Base-by-base conservation (phyloP, 768 basidiomycete genomes). In the Fistulinella prunicolor region DNA sequence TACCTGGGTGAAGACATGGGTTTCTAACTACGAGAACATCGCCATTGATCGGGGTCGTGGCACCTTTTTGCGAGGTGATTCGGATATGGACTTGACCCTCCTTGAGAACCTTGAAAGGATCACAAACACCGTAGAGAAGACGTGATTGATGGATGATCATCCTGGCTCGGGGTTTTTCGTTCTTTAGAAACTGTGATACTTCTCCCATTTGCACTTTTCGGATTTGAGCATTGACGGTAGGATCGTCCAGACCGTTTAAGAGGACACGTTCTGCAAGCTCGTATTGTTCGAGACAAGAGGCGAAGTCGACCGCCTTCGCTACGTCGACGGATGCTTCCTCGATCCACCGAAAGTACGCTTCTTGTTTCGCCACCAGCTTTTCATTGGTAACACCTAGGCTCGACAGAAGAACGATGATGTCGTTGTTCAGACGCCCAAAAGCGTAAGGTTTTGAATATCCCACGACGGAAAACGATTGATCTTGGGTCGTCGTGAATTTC, bases 1-100 rank as follows among this genome's bases (percentile, higher is more conserved):
- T 42, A 80, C 81, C 83, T 19, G 84, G 82, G 63, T 85, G 81
- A 38, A 85, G 71, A 53, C 83, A 86, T 0, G 84, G 84, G 59
- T 86, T 86, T 19, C 83, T 69, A 4, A 84, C 81, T 5, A 85
- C 77, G 5, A 85, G 67, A 0, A 85, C 81, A 54, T 84, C 80
- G 0, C 76, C 74, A 51, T 83, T 76, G 32, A 80, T 80, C 1
- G 77, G 72, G 0, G 83, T 83, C 4, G 76, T 67, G 0, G 71
- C 70, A 3, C 83, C 83, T 32, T 74, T 75, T 17, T 77, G 70
- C 1, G 72, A 67, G 0, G 76, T 79, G 26, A 86, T 75, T 2
- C 83, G 73, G 17, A 85, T 75, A 55, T 82, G 77, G 0, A 86
- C 82, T 54, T 85, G 69, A 0, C 84, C 84, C 58, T 83, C 82